phyloP scores from a whole-genome alignment of 2,329 filamentous ascomycete species.

The Setomelanomma holmii region DNA sequence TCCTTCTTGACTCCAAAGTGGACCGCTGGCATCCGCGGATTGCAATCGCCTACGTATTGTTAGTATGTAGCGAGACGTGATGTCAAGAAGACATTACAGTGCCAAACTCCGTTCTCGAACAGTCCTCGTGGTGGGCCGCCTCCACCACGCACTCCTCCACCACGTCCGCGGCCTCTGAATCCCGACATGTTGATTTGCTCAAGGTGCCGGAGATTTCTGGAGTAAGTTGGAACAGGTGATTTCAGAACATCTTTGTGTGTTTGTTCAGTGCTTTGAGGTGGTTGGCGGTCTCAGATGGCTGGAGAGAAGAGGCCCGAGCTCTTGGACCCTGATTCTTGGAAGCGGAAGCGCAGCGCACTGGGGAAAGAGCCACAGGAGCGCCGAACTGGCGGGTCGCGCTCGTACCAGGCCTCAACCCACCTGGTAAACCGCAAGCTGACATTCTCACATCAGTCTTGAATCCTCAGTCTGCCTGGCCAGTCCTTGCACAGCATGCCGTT shows the following conservation, averaged over 20 bases:
- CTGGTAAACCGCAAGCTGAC: neutral
- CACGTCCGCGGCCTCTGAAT: constrained; percentile 15
- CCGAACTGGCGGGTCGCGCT: constrained; percentile 3
- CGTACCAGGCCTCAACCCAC: neutral
- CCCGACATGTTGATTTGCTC: constrained; percentile 23
- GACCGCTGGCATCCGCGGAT: constrained; percentile 59
- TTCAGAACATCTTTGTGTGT: neutral
- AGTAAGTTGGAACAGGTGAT: neutral
- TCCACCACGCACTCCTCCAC: constrained; percentile 12
- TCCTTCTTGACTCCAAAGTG: constrained; percentile 66
- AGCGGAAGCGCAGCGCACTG: neutral
- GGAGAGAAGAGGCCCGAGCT: neutral
- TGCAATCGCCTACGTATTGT: constrained; percentile 58
- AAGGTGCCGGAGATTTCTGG: neutral
- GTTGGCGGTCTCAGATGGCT: neutral
- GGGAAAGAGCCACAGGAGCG: neutral
- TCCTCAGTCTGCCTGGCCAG: neutral
- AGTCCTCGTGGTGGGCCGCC: constrained; percentile 20
- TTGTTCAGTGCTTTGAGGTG: neutral
- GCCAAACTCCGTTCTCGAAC: constrained; percentile 36
- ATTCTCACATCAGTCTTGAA: neutral
- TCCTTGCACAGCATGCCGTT: neutral
- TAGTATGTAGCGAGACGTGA: too few species aligned
- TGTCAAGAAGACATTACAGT: too few species aligned
- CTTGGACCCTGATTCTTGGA: neutral